Conservation (phyloP, 139 green algal genomes). For the Asterochloris erici region DNA sequence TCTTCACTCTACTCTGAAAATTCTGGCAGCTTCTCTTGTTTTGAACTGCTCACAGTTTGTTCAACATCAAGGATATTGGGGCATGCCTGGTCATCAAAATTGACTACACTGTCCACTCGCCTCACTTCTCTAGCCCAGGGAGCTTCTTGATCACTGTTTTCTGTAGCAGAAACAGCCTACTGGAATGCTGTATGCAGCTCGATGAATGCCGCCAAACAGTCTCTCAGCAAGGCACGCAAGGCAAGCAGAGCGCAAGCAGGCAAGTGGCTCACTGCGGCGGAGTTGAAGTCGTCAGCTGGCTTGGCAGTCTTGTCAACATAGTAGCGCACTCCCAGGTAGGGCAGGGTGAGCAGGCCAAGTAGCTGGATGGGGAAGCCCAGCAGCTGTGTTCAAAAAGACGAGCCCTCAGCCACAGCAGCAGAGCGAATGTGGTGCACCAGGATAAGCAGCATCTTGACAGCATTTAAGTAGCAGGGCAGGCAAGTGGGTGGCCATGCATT, state of each 20-base stretch:
- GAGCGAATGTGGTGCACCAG: not conserved
- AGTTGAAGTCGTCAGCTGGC: slow-evolving; percentile 23
- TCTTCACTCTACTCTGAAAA: too few species aligned
- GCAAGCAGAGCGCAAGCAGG: too few species aligned
- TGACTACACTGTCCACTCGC: too few species aligned
- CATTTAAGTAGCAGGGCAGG: too few species aligned
- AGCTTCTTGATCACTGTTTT: slow-evolving; percentile 31
- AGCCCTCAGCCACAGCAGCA: not conserved
- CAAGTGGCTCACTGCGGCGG: not conserved
- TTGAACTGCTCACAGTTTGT: too few species aligned
- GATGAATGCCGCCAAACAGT: too few species aligned
- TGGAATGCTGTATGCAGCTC: not conserved
- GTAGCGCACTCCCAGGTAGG: slow-evolving; percentile 44
- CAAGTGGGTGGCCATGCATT: too few species aligned
- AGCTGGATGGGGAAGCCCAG: slow-evolving; percentile 62
- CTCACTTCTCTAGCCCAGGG: slow-evolving; percentile 47
- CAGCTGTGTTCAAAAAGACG: slow-evolving; percentile 26
- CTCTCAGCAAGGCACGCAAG: too few species aligned
- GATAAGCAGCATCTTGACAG: not conserved
- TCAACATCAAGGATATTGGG: too few species aligned
- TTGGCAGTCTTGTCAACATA: slow-evolving; percentile 32
- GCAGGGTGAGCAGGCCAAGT: slow-evolving; percentile 49
- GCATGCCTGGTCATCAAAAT: too few species aligned
- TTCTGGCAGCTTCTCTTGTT: too few species aligned
- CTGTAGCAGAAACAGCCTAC: not conserved